Evolutionary conservation across 192 early-diverging fungal genomes (phyloP).

Genomic region (Coemansia interrupta): DNA sequence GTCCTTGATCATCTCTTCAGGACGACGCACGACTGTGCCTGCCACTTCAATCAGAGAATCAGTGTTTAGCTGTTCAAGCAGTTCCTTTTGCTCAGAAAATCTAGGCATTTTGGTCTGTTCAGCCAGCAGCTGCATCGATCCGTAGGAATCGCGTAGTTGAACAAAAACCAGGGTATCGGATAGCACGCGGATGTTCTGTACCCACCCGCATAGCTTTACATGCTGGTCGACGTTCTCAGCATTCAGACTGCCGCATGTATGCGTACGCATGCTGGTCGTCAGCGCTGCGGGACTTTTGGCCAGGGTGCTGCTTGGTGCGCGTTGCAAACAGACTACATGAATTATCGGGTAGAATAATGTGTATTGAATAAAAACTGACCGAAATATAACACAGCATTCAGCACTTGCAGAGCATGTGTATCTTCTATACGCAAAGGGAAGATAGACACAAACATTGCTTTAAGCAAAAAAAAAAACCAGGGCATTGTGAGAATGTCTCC

Average conservation of each 20-base stretch:
- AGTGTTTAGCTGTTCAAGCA: conserved; percentile 47
- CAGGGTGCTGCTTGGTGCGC: conserved; percentile 3
- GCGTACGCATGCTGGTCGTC: conserved; percentile 59
- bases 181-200: conserved; percentile 57
- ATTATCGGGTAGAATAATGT: no score
- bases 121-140: conserved; percentile 65
- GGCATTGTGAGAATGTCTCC: no score
- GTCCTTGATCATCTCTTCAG: conserved; percentile 40
- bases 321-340: not conserved
- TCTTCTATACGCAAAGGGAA: no score
- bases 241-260: conserved; percentile 75
- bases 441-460: no score
- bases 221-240: conserved; percentile 56
- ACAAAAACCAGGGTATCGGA: conserved; percentile 74
- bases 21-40: conserved; percentile 63
- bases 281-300: conserved; percentile 8
- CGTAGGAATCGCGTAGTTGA: conserved; percentile 72
- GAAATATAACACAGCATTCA: no score
- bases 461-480: no score
- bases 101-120: conserved; percentile 50
- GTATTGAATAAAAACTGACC: no score
- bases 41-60: conserved; percentile 72
- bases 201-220: conserved; percentile 78
- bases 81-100: conserved; percentile 24
- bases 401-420: no score